Evolutionary conservation across 495 filamentous ascomycete genomes (phyloP).

Genomic region (Copromyces sp.): DNA sequence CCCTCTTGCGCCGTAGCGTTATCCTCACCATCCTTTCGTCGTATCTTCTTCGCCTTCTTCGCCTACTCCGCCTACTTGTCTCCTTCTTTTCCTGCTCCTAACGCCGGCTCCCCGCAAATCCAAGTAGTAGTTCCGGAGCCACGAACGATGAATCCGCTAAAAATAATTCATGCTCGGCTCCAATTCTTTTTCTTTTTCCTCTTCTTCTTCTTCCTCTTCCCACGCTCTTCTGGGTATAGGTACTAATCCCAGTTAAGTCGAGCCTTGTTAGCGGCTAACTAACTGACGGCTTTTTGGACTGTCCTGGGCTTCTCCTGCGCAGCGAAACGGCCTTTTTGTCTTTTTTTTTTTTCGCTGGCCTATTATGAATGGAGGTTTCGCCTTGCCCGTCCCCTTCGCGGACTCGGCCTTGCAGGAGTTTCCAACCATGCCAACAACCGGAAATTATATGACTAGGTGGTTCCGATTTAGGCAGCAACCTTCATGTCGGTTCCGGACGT

Average conservation of each 20-base stretch:
- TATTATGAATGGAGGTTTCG: background rate
- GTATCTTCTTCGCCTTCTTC: background rate
- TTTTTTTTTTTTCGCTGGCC: background rate
- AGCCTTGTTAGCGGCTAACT: background rate
- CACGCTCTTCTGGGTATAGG: background rate
- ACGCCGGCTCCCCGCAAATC: background rate
- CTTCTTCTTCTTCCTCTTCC: background rate
- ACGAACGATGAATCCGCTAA: background rate
- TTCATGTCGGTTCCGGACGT: slow-evolving; percentile 12
- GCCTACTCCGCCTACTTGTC: background rate
- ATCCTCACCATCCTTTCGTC: background rate
- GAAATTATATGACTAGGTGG: background rate
- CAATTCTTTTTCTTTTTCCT: background rate
- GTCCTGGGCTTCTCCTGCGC: background rate
- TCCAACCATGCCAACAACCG: background rate
- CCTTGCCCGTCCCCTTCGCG: background rate
- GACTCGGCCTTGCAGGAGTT: background rate
- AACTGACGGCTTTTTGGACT: background rate
- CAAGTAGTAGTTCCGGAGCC: background rate
- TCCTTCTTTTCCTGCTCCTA: background rate
- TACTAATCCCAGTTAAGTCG: background rate
- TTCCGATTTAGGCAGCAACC: slow-evolving; percentile 14
- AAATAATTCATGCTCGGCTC: background rate
- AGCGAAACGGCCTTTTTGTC: background rate
- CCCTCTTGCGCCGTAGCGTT: background rate